Conservation (phyloP, 2,329 filamentous ascomycete genomes). For the Aspergillus ochraceus region DNA sequence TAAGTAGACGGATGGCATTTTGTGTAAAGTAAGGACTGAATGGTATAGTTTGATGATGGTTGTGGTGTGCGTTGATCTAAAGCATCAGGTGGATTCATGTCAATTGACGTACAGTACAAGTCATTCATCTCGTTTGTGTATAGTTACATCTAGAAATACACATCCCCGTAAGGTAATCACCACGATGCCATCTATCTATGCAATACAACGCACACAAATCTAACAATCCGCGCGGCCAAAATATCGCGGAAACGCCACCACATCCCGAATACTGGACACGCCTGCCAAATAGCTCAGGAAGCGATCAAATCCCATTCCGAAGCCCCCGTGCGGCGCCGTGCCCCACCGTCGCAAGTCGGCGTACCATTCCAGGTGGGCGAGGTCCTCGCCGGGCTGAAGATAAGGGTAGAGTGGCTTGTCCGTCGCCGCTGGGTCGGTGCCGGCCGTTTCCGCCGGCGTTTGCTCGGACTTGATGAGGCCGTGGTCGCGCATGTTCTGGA, state of each 20-base stretch:
- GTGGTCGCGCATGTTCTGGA: slow-evolving; percentile 68
- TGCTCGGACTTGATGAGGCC: slow-evolving; percentile 53
- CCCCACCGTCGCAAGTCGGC: slow-evolving; percentile 84
- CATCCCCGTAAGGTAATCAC: not conserved
- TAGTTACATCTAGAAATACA: not conserved
- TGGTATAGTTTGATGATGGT: too few relatives aligned
- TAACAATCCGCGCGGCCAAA: slow-evolving; percentile 55
- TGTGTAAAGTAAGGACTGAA: too few relatives aligned
- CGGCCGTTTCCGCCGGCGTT: not conserved
- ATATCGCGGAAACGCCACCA: slow-evolving; percentile 80
- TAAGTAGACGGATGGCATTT: too few relatives aligned
- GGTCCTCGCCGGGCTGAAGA: slow-evolving; percentile 39
- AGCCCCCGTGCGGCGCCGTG: slow-evolving; percentile 88
- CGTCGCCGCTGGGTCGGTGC: slow-evolving; percentile 19
- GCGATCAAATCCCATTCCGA: slow-evolving; percentile 86
- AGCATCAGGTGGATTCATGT: too few relatives aligned
- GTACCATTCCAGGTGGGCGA: slow-evolving; percentile 75
- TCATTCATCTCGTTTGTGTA: not conserved
- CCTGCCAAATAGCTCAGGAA: slow-evolving; percentile 81
- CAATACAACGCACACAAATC: not conserved
- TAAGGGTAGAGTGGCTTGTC: slow-evolving; percentile 35
- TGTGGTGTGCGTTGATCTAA: too few relatives aligned
- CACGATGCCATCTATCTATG: not conserved
- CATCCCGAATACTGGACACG: slow-evolving; percentile 77
- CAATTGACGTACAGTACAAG: too few relatives aligned